Evolutionary conservation across 163 green algal species (phyloP).

Genomic region (Chloromonas sp.): DNA sequence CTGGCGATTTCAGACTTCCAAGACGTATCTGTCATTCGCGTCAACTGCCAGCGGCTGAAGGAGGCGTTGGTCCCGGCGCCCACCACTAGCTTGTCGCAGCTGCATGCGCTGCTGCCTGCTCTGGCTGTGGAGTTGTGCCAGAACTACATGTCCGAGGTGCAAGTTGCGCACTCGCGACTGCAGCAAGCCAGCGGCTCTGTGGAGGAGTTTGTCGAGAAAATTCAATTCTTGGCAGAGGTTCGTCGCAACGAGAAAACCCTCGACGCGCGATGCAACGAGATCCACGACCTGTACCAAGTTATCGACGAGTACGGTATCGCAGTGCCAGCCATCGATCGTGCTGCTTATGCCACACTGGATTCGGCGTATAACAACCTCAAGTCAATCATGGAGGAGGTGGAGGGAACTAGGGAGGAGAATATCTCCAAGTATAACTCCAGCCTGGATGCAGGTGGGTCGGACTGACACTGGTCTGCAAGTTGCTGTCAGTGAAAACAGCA

Average conservation of each 20-base stretch:
- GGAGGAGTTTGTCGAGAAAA: constrained; percentile 72
- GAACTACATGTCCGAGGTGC: constrained; percentile 61
- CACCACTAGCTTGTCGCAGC: constrained; percentile 40
- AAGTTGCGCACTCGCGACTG: not conserved
- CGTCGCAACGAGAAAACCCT: constrained; percentile 35
- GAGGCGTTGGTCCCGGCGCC: constrained; percentile 57
- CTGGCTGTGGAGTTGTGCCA: constrained; percentile 38
- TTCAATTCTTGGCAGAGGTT: constrained; percentile 50
- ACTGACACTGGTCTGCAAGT: too few relatives aligned
- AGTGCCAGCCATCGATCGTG: constrained; percentile 61
- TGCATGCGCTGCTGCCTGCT: constrained; percentile 51
- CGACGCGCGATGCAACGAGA: constrained; percentile 43
- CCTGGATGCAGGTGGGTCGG: constrained; percentile 49
- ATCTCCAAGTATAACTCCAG: constrained; percentile 56
- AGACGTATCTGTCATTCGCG: constrained; percentile 55
- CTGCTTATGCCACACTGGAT: constrained; percentile 62
- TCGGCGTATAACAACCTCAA: constrained; percentile 60
- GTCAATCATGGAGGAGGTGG: constrained; percentile 59
- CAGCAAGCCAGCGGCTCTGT: constrained; percentile 32
- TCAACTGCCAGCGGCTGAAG: constrained; percentile 55
- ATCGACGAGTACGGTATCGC: constrained; percentile 67
- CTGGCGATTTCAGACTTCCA: constrained; percentile 1
- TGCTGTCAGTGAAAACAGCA: too few relatives aligned
- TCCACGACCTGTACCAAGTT: constrained; percentile 65
- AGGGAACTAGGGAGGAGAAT: constrained; percentile 57